Conservation (phyloP, 2,329 filamentous ascomycete species). For the Biscogniauxia sp. region DNA sequence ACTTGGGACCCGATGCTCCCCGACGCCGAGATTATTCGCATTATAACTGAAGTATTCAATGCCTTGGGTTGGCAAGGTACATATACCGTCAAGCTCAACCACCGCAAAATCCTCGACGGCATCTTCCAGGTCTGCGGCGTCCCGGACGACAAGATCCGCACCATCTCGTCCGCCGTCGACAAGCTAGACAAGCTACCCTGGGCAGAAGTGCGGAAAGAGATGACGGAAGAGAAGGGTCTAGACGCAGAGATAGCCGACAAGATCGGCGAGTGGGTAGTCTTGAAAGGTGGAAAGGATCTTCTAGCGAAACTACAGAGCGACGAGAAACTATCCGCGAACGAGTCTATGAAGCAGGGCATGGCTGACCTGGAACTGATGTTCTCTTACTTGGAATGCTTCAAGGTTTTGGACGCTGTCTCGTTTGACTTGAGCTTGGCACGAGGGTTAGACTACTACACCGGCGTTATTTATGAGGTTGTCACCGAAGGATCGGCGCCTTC, state of each 20-base stretch:
- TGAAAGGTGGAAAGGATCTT: conserved; percentile 65
- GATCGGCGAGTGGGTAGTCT: conserved; percentile 69
- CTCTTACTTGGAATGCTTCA: conserved; percentile 65
- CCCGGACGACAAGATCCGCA: conserved; percentile 67
- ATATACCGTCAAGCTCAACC: conserved; percentile 77
- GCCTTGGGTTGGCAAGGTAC: conserved; percentile 64
- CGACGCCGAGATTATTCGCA: conserved; percentile 70
- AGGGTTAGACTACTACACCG: conserved; percentile 75
- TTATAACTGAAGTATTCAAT: conserved; percentile 71
- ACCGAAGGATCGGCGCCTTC: conserved; percentile 63
- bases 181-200: conserved; percentile 76
- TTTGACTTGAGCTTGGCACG: conserved; percentile 74
- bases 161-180: conserved; percentile 74
- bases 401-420: conserved; percentile 61
- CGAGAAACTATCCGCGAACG: conserved; percentile 59
- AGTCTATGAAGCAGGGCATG: conserved; percentile 64
- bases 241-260: conserved; percentile 65
- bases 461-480: conserved; percentile 71
- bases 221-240: conserved; percentile 74
- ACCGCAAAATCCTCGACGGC: conserved; percentile 75
- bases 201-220: conserved; percentile 72
- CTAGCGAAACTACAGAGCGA: conserved; percentile 59
- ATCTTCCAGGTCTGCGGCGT: conserved; percentile 79
- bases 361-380: conserved; percentile 69
- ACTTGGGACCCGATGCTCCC: conserved; percentile 71